Conservation (phyloP, 306 rosid genomes). For the Acacia crassicarpa region DNA sequence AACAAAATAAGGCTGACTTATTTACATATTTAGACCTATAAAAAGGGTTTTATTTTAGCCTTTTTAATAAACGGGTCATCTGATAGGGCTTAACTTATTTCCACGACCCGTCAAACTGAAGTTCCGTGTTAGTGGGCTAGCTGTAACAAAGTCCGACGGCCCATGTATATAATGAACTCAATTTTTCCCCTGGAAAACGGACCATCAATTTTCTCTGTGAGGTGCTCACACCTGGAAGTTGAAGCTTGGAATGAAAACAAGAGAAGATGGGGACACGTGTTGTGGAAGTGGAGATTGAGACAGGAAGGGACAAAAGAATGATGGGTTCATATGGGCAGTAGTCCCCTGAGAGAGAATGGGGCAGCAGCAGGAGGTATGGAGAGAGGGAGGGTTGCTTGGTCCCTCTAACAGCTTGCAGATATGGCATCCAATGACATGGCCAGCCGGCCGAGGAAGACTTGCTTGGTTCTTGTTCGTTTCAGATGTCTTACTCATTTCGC, state of each 20-base stretch:
- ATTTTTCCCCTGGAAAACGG: neutral
- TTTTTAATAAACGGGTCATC: too few species aligned
- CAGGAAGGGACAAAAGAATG: slow-evolving; percentile 29
- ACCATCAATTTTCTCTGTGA: neutral
- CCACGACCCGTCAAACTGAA: neutral
- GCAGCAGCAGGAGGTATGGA: slow-evolving; percentile 15
- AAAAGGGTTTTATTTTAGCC: too few species aligned
- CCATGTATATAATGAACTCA: neutral
- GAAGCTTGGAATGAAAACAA: neutral
- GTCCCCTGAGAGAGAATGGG: slow-evolving; percentile 19
- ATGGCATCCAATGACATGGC: neutral
- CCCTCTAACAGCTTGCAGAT: neutral
- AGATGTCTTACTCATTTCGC: slow-evolving; percentile 26
- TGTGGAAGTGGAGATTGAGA: neutral
- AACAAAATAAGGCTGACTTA: too few species aligned
- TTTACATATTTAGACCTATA: too few species aligned
- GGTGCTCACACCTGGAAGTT: neutral
- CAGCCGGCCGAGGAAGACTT: neutral
- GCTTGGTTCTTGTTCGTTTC: slow-evolving; percentile 12
- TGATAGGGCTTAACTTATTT: too few species aligned
- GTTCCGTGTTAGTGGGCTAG: neutral
- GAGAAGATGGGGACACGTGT: neutral
- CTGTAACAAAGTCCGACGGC: neutral
- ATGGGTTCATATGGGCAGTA: slow-evolving; percentile 45
- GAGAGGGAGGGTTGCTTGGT: slow-evolving; percentile 5